Evolutionary conservation across 2,329 filamentous ascomycete species (phyloP).

Genomic region (Pyricularia sp.): DNA sequence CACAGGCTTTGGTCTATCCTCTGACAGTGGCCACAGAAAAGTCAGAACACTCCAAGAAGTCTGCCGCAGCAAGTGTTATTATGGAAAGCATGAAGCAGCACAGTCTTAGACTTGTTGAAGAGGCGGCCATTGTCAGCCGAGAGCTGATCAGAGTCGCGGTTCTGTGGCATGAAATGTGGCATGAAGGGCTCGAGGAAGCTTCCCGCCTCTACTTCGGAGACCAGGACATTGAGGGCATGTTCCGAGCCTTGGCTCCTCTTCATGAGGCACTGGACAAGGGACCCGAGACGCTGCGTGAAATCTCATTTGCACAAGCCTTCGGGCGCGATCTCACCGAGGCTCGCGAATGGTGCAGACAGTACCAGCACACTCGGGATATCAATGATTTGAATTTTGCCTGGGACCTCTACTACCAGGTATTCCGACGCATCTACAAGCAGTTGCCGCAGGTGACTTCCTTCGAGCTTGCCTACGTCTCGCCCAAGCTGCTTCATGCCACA

Average conservation of each 20-base stretch:
- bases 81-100: conserved; percentile 98
- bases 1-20: conserved; percentile 92
- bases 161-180: conserved; percentile 98
- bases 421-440: conserved; percentile 88
- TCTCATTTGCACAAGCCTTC: conserved; percentile 95
- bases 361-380: conserved; percentile 75
- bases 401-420: conserved; percentile 98
- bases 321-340: conserved; percentile 90
- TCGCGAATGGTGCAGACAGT: conserved; percentile 89
- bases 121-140: conserved; percentile 88
- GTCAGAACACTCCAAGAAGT: conserved; percentile 69
- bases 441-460: conserved; percentile 83
- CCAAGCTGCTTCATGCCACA: conserved; percentile 72
- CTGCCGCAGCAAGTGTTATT: conserved; percentile 77
- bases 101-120: conserved; percentile 81
- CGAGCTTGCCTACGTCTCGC: conserved; percentile 93
- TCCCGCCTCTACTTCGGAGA: conserved; percentile 95
- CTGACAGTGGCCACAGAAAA: conserved; percentile 91
- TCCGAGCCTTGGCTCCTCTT: conserved; percentile 74
- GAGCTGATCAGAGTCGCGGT: conserved; percentile 96
- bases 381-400: conserved; percentile 96
- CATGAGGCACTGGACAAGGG: conserved; percentile 86
- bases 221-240: conserved; percentile 96
- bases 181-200: conserved; percentile 93
- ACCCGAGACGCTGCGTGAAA: conserved; percentile 85